Conservation (phyloP, 176 grass and related monocot genomes). For the Musa beccarii region DNA sequence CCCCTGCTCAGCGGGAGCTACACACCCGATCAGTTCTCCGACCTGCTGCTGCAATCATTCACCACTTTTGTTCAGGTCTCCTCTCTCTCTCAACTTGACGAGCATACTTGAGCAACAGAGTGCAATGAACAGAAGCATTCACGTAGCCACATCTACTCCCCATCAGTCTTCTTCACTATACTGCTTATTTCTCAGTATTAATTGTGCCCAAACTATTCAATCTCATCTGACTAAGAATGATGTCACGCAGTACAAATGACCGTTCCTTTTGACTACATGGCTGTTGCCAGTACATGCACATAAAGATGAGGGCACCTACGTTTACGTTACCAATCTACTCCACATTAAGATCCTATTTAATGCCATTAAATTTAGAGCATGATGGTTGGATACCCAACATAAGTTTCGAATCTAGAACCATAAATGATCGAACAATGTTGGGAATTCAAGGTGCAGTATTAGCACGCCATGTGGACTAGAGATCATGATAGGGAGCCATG, state of each 20-base stretch:
- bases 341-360: background rate
- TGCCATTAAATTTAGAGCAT: background rate
- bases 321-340: background rate
- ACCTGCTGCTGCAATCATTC: slow-evolving; percentile 62
- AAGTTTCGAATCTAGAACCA: no score
- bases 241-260: background rate
- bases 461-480: no score
- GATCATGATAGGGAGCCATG: no score
- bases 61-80: slow-evolving; percentile 55
- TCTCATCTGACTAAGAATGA: background rate
- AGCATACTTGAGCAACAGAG: background rate
- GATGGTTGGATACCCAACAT: background rate
- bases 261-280: no score
- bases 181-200: no score
- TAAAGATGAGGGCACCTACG: background rate
- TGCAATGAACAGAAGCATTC: background rate
- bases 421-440: no score
- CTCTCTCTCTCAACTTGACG: background rate
- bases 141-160: background rate
- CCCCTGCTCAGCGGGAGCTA: slow-evolving; percentile 39
- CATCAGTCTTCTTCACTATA: background rate
- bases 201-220: background rate
- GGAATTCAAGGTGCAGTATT: no score
- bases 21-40: slow-evolving; percentile 60
- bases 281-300: background rate